Evolutionary conservation across 2,329 filamentous ascomycete genomes (phyloP), one percentile per base, ranked within the genome.

Genomic region (Blastomyces emzantsi): DNA sequence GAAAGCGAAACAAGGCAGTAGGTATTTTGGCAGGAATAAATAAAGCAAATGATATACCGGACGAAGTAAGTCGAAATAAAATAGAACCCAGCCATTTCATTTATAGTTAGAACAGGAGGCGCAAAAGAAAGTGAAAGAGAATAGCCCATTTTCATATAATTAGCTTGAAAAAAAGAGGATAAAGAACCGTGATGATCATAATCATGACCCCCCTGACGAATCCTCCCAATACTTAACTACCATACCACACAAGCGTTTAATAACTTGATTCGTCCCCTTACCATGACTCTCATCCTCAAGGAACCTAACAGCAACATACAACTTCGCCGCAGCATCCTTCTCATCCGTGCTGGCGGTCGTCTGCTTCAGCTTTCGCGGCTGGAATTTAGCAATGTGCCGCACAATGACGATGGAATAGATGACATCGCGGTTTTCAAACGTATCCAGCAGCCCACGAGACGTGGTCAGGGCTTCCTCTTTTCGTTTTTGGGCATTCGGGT

Each of bases 391-490:
- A 60, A 92, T 81, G 66, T 92, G 86, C 33, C 91, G 86, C 19
- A 89, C 86, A 63, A 96, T 85, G 9, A 90, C 90, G 67, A 96
- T 88, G 0, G 90, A 94, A 76, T 96, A 96, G 63, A 97, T 84
- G 22, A 96, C 88, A 73, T 97, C 92, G 62, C 92, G 86, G 70
- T 93, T 94, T 77, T 97, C 92, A 30, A 88, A 84, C 58, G 88
- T 88, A 68, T 91, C 89, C 15, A 96, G 81, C 28, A 93, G 81
- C 63, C 82, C 82, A 41, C 90, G 86, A 74, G 91, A 84, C 61
- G 82, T 82, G 4, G 75, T 76, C 39, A 96, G 78, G 1, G 85
- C 83, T 33, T 86, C 82, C 62, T 92, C 87, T 45, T 90, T 84
- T 62, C 83, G 80, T 69, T 82, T 85, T 64, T 77, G 78, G 64